Conservation (phyloP, 495 filamentous ascomycete genomes). For the Lentithecium fluviatile region DNA sequence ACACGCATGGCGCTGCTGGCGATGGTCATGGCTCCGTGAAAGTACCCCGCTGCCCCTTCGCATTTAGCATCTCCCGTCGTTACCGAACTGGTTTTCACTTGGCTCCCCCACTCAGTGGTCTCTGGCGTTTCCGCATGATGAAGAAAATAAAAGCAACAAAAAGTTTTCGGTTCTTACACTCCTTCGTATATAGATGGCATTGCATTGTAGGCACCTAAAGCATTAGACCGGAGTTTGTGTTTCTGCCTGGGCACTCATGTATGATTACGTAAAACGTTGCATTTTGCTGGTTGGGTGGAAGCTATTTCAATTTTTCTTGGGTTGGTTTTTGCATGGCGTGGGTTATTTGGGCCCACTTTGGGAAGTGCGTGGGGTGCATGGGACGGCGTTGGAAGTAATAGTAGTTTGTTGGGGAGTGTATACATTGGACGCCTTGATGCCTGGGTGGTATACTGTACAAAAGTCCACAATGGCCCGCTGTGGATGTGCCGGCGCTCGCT, state of each 20-base stretch:
- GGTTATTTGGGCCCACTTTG: background rate
- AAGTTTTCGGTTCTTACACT: conserved; percentile 5
- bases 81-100: background rate
- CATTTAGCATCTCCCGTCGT: background rate
- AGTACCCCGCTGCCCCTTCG: background rate
- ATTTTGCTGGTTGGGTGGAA: conserved; percentile 28
- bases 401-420: background rate
- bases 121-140: background rate
- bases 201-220: conserved; percentile 6
- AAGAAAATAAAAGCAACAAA: conserved; percentile 1
- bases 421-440: background rate
- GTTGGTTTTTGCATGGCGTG: conserved; percentile 2
- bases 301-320: conserved; percentile 34
- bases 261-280: conserved; percentile 16
- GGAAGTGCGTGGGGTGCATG: background rate
- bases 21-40: conserved; percentile 73
- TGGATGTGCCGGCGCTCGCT: no score
- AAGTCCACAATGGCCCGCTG: no score
- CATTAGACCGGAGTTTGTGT: conserved; percentile 13
- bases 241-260: conserved; percentile 1
- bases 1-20: conserved; percentile 96
- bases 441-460: no score
- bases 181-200: conserved; percentile 5
- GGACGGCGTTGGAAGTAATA: background rate
- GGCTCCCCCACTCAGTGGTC: background rate